Conservation (phyloP, 805 yeast genomes). For the Wickerhamomyces bisporus region DNA sequence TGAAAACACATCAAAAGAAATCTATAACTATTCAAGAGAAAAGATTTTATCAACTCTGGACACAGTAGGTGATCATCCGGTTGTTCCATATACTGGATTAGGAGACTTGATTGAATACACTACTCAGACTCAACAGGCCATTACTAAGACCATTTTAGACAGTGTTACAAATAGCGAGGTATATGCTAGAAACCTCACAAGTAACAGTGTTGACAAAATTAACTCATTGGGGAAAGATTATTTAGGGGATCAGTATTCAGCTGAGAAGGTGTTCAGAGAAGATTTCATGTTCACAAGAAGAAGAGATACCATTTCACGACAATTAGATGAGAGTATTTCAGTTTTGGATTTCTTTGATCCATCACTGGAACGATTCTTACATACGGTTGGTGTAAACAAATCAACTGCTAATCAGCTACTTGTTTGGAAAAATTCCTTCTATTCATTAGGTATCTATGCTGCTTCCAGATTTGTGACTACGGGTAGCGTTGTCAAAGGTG, state of each 20-base stretch:
- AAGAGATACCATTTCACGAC: constrained; percentile 55
- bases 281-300: constrained; percentile 79
- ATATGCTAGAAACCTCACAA: constrained; percentile 59
- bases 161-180: constrained; percentile 64
- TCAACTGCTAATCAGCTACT: constrained; percentile 23
- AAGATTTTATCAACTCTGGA: constrained; percentile 48
- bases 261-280: constrained; percentile 59
- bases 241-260: constrained; percentile 54
- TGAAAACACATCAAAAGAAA: constrained; percentile 52
- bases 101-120: constrained; percentile 68
- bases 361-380: constrained; percentile 52
- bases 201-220: constrained; percentile 55
- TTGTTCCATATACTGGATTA: constrained; percentile 55
- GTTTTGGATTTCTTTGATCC: constrained; percentile 79
- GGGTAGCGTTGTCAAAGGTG: constrained; percentile 31
- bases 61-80: constrained; percentile 43
- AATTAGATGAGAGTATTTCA: constrained; percentile 55
- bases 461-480: constrained; percentile 28
- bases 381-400: constrained; percentile 19
- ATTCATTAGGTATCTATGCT: constrained; percentile 25
- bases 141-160: constrained; percentile 59
- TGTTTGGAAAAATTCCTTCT: constrained; percentile 27
- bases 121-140: constrained; percentile 56
- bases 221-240: constrained; percentile 54
- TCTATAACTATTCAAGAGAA: constrained; percentile 56